Conservation (phyloP, 768 basidiomycete genomes). For the Sistotremastrum suecicum region DNA sequence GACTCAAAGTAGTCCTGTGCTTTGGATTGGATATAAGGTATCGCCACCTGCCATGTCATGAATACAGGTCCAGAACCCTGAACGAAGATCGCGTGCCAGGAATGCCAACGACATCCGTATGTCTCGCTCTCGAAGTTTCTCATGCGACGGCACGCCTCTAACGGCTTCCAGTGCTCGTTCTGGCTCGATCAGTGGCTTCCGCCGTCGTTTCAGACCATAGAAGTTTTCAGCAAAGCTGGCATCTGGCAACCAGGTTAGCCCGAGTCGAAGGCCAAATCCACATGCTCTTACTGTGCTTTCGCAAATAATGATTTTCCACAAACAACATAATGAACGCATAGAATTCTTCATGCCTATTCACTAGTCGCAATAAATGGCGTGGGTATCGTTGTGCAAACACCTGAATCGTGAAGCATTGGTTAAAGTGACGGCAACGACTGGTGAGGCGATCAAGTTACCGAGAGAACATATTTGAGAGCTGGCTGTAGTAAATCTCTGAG, state of each 20-base stretch:
- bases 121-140: constrained; percentile 51
- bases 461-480: constrained; percentile 85
- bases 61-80: background rate
- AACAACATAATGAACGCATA: constrained; percentile 81
- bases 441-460: constrained; percentile 34
- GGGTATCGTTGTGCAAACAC: constrained; percentile 93
- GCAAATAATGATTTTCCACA: constrained; percentile 84
- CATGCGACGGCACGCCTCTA: constrained; percentile 47
- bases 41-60: constrained; percentile 44
- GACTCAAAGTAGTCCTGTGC: constrained; percentile 84
- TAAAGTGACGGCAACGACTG: background rate
- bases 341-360: constrained; percentile 94
- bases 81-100: constrained; percentile 40
- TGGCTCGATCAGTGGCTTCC: constrained; percentile 55
- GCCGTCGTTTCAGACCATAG: constrained; percentile 77
- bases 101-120: constrained; percentile 66
- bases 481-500: constrained; percentile 85
- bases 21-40: constrained; percentile 85
- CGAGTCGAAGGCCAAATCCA: background rate
- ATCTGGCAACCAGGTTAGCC: constrained; percentile 29
- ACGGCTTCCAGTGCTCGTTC: constrained; percentile 56
- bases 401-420: constrained; percentile 23
- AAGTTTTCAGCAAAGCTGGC: constrained; percentile 95
- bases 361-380: constrained; percentile 77
- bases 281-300: constrained; percentile 52